phyloP scores from a whole-genome alignment of 148 eudicot species.

The Rhododendron simsii region DNA sequence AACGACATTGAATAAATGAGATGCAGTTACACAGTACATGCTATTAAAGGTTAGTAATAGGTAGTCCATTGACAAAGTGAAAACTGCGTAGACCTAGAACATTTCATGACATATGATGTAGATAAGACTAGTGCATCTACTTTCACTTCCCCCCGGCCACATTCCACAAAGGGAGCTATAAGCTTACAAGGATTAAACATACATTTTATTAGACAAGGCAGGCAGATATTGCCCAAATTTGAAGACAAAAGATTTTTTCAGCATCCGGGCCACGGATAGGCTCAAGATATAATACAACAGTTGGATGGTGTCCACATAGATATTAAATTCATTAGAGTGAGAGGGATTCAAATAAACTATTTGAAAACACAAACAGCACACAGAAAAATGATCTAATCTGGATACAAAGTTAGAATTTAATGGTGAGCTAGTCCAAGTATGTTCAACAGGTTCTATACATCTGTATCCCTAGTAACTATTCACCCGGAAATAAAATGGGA shows the following conservation, averaged over 20 bases:
- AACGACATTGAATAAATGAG: not conserved
- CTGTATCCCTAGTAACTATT: no score
- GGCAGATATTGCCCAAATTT: not conserved
- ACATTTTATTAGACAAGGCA: not conserved
- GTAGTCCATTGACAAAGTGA: not conserved
- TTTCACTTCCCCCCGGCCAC: not conserved
- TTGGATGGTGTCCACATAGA: not conserved
- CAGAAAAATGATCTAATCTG: not conserved
- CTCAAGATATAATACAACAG: not conserved
- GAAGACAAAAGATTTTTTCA: not conserved
- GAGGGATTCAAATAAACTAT: not conserved
- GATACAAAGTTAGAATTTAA: not conserved
- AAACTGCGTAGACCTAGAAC: not conserved
- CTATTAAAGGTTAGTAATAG: not conserved
- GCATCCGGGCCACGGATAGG: not conserved
- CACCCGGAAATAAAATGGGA: not conserved
- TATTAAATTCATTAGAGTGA: not conserved
- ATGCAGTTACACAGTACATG: not conserved
- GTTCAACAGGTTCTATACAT: not conserved
- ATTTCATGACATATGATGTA: not conserved
- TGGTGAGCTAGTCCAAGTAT: not conserved
- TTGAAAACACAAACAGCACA: not conserved
- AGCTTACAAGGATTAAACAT: not conserved
- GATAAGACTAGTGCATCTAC: not conserved
- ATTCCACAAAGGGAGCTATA: not conserved